Conservation (phyloP, 257 asterid species). For the Scutellaria minor region DNA sequence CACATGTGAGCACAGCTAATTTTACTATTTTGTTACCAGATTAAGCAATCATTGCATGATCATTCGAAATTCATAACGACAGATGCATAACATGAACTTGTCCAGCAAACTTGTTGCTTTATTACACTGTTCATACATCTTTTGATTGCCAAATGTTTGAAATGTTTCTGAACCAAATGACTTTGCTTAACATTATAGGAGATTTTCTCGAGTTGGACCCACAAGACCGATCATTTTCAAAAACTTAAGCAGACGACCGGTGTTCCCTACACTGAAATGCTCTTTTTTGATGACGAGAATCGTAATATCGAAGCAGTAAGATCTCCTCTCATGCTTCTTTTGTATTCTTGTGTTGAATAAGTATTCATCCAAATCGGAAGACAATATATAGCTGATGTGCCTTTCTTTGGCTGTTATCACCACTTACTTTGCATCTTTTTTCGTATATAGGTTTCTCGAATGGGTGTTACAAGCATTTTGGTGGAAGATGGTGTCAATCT, state of each 20-base stretch:
- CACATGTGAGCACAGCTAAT: slow-evolving; percentile 55
- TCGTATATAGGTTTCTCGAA: slow-evolving; percentile 42
- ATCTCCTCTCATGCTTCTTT: slow-evolving; percentile 20
- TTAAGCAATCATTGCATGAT: too few relatives aligned
- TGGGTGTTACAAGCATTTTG: slow-evolving; percentile 51
- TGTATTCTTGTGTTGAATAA: not conserved
- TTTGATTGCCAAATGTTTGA: too few relatives aligned
- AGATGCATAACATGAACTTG: too few relatives aligned
- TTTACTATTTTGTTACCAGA: not conserved
- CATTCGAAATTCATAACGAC: too few relatives aligned
- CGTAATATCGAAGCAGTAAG: slow-evolving; percentile 78
- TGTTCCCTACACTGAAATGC: slow-evolving; percentile 75
- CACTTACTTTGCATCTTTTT: not conserved
- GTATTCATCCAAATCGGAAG: too few relatives aligned
- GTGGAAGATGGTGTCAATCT: slow-evolving; percentile 47
- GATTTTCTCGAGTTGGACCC: slow-evolving; percentile 87
- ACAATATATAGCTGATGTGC: not conserved
- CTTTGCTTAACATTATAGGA: slow-evolving; percentile 57
- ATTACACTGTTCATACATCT: too few relatives aligned
- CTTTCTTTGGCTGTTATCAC: not conserved
- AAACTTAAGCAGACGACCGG: slow-evolving; percentile 64
- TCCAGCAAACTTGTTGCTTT: too few relatives aligned
- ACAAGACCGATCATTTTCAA: slow-evolving; percentile 88
- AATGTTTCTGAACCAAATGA: slow-evolving; percentile 7
- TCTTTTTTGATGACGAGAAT: slow-evolving; percentile 88